phyloP scores from a whole-genome alignment of 345 rosid species.

The Passiflora organensis region DNA sequence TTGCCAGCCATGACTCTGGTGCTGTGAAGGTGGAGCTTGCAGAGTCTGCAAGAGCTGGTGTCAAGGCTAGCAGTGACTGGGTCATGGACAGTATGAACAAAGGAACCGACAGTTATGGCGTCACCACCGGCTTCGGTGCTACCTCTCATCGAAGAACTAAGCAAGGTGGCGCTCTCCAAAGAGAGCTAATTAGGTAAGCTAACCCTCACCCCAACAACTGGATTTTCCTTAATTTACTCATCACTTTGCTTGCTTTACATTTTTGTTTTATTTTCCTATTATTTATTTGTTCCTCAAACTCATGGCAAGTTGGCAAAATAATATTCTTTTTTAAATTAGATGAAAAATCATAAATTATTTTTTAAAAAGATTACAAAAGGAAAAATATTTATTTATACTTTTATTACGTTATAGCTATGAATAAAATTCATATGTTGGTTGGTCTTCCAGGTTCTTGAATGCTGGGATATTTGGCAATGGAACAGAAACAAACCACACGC shows the following conservation, averaged over 20 bases:
- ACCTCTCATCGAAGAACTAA: conserved; percentile 30
- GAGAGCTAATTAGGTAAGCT: conserved; percentile 22
- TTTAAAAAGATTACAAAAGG: too few species aligned
- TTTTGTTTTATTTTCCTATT: too few species aligned
- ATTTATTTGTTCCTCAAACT: too few species aligned
- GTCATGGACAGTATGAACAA: conserved; percentile 23
- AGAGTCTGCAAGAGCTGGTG: conserved; percentile 18
- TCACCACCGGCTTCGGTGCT: conserved; percentile 28
- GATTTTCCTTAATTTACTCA: too few species aligned
- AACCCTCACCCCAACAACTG: not conserved
- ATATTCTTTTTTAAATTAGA: too few species aligned
- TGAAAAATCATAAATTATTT: too few species aligned
- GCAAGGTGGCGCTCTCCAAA: conserved; percentile 22
- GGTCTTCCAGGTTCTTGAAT: conserved; percentile 32
- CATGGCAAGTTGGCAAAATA: too few species aligned
- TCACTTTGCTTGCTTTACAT: too few species aligned
- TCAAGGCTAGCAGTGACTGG: conserved; percentile 29
- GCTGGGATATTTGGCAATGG: conserved; percentile 25
- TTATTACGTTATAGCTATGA: too few species aligned
- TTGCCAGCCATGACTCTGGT: conserved; percentile 24
- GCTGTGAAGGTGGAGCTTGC: conserved; percentile 16
- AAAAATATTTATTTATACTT: too few species aligned
- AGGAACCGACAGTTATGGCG: conserved; percentile 25
- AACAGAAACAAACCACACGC: conserved; percentile 19
- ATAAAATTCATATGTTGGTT: too few species aligned